These are phyloP conservation scores for Phoenix dactylifera DNA, from an alignment of 176 grass and related monocot genomes.

Conservation along the genomic window DNA sequence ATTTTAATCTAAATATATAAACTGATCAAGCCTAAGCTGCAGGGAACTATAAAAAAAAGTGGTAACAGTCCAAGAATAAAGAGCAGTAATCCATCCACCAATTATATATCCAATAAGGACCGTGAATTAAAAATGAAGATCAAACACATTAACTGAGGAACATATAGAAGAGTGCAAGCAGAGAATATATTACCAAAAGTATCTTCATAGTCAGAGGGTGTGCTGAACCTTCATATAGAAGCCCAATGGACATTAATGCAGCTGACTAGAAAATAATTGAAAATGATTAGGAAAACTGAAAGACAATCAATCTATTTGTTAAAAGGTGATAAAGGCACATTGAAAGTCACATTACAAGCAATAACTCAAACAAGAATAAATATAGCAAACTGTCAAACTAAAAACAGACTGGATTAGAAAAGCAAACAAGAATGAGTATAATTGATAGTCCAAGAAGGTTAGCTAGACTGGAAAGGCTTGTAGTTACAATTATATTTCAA, in stretches of 20 bases:
- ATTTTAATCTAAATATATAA: no score
- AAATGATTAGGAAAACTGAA: constrained; percentile 8
- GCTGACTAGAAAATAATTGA: constrained; percentile 48
- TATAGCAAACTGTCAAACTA: no score
- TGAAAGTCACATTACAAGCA: background rate
- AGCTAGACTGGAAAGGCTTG: no score
- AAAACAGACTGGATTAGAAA: background rate
- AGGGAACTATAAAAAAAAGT: no score
- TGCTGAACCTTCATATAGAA: constrained; percentile 91
- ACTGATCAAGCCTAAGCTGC: no score
- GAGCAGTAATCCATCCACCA: no score
- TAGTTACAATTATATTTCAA: no score
- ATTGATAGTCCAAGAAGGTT: no score
- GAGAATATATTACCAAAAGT: constrained; percentile 52
- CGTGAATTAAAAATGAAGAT: no score
- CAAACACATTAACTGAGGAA: no score
- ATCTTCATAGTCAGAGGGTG: constrained; percentile 97
- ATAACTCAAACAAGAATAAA: background rate
- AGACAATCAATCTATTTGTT: constrained; percentile 1
- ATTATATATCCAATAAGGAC: no score
- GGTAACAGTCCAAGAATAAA: no score
- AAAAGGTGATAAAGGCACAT: background rate
- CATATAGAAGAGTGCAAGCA: background rate
- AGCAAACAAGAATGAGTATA: background rate
- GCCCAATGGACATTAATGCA: constrained; percentile 85